Evolutionary conservation across 2,329 filamentous ascomycete genomes (phyloP).

Genomic region (Akanthomyces uredinophilus): DNA sequence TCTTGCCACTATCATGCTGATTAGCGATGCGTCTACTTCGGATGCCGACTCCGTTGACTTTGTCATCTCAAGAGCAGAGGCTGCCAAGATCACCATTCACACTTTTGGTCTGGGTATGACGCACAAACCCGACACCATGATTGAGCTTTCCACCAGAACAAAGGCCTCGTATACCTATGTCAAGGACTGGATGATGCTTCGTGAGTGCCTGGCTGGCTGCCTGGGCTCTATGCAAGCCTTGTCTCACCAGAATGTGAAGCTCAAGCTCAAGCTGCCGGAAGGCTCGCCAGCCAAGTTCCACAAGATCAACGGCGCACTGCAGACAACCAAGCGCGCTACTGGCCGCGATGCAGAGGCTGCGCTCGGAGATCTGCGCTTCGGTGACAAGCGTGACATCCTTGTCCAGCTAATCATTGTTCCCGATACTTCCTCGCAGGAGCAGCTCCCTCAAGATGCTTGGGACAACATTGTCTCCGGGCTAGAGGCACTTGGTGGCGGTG

Average conservation of each 20-base stretch:
- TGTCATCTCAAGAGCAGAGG: constrained; percentile 92
- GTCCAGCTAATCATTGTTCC: constrained; percentile 91
- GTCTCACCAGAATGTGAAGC: constrained; percentile 97
- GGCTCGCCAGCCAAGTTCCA: constrained; percentile 97
- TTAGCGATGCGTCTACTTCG: constrained; percentile 93
- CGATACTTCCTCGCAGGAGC: constrained; percentile 76
- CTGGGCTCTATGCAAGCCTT: constrained; percentile 86
- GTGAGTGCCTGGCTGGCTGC: constrained; percentile 91
- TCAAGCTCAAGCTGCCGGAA: constrained; percentile 89
- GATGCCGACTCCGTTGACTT: constrained; percentile 96
- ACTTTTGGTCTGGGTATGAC: constrained; percentile 95
- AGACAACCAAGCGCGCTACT: constrained; percentile 93
- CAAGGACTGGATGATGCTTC: constrained; percentile 99
- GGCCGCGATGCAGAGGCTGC: constrained; percentile 91
- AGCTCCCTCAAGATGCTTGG: constrained; percentile 90
- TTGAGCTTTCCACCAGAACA: constrained; percentile 88
- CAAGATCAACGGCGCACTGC: constrained; percentile 93
- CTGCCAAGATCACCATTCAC: constrained; percentile 94
- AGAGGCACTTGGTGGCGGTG: constrained; percentile 82
- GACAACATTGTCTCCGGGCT: constrained; percentile 94
- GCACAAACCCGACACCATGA: constrained; percentile 98
- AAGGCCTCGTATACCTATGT: constrained; percentile 98
- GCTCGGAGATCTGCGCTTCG: constrained; percentile 86
- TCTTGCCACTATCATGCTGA: constrained; percentile 89
- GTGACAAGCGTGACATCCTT: constrained; percentile 88